These are phyloP conservation scores for Hirschioporus abietinus DNA, from an alignment of 768 basidiomycete species.

Conservation along the genomic window DNA sequence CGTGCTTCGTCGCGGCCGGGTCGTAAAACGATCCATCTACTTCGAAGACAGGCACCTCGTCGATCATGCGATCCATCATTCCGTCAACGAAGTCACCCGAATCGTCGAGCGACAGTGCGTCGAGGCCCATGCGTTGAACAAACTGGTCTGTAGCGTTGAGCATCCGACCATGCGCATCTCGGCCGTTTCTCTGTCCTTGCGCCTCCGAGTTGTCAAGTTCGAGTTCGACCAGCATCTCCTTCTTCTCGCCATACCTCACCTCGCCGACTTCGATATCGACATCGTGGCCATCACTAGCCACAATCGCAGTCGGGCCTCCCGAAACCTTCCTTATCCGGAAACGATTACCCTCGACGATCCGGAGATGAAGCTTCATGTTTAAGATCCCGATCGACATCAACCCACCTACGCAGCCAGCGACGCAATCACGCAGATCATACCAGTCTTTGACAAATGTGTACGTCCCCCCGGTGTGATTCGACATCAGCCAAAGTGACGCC, in stretches of 20 bases:
- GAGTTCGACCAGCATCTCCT: conserved; percentile 96
- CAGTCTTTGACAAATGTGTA: conserved; percentile 98
- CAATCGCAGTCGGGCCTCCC: conserved; percentile 81
- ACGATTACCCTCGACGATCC: conserved; percentile 82
- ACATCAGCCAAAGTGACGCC: conserved; percentile 97
- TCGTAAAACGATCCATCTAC: conserved; percentile 96
- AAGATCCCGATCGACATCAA: conserved; percentile 93
- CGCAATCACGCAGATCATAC: conserved; percentile 89
- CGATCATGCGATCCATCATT: conserved; percentile 96
- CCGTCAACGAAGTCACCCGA: conserved; percentile 73
- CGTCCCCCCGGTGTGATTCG: conserved; percentile 94
- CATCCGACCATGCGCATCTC: conserved; percentile 20
- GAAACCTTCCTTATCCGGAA: conserved; percentile 95
- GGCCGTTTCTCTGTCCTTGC: conserved; percentile 18
- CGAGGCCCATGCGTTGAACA: conserved; percentile 80
- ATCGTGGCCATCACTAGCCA: conserved; percentile 88
- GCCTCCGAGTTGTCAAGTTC: conserved; percentile 79
- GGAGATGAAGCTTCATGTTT: conserved; percentile 94
- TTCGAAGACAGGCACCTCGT: conserved; percentile 95
- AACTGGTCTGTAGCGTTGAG: conserved; percentile 87
- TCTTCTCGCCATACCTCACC: conserved; percentile 90
- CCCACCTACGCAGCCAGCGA: conserved; percentile 93
- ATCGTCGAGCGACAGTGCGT: conserved; percentile 68
- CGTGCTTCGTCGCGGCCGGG: conserved; percentile 75
- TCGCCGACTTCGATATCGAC: conserved; percentile 95